Conservation (phyloP, 2,329 filamentous ascomycete genomes). For the Rachicladosporium sp. region DNA sequence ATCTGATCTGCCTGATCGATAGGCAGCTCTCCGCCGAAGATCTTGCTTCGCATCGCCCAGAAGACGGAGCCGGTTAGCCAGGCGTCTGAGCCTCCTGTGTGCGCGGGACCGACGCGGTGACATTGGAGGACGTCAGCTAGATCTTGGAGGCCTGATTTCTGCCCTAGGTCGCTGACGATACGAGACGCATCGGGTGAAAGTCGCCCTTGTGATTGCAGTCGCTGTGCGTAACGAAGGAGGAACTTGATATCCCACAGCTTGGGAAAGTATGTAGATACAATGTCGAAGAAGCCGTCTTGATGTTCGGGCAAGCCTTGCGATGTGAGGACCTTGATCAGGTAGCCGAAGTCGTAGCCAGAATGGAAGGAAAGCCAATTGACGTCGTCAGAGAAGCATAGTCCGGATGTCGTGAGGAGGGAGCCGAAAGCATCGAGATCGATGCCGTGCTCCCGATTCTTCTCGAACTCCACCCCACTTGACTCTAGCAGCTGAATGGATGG, state of each 20-base stretch:
- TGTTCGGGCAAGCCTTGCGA: slow-evolving; percentile 74
- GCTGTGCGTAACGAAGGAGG: slow-evolving; percentile 77
- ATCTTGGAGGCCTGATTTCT: slow-evolving; percentile 84
- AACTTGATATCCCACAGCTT: slow-evolving; percentile 94
- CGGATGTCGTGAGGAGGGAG: slow-evolving; percentile 78
- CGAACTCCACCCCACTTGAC: slow-evolving; percentile 86
- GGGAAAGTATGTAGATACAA: slow-evolving; percentile 88
- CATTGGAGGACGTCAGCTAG: slow-evolving; percentile 88
- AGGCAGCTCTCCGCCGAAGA: slow-evolving; percentile 72
- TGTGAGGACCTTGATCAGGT: slow-evolving; percentile 85
- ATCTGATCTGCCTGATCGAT: slow-evolving; percentile 78
- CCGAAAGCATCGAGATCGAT: slow-evolving; percentile 88
- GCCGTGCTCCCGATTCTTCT: slow-evolving; percentile 69
- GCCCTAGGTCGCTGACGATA: slow-evolving; percentile 72
- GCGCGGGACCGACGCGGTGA: slow-evolving; percentile 73
- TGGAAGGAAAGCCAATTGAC: slow-evolving; percentile 97
- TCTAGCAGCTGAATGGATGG: slow-evolving; percentile 85
- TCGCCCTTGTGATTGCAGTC: slow-evolving; percentile 25
- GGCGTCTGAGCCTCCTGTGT: slow-evolving; percentile 89
- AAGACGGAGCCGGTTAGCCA: slow-evolving; percentile 89
- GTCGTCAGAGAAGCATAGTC: slow-evolving; percentile 73
- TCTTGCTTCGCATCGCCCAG: slow-evolving; percentile 79
- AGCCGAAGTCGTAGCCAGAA: slow-evolving; percentile 95
- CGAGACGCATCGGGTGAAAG: slow-evolving; percentile 54
- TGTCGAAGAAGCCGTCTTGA: slow-evolving; percentile 75